phyloP scores from a whole-genome alignment of 352 stramenopile species.

The Phytophthora fragariaefolia region DNA sequence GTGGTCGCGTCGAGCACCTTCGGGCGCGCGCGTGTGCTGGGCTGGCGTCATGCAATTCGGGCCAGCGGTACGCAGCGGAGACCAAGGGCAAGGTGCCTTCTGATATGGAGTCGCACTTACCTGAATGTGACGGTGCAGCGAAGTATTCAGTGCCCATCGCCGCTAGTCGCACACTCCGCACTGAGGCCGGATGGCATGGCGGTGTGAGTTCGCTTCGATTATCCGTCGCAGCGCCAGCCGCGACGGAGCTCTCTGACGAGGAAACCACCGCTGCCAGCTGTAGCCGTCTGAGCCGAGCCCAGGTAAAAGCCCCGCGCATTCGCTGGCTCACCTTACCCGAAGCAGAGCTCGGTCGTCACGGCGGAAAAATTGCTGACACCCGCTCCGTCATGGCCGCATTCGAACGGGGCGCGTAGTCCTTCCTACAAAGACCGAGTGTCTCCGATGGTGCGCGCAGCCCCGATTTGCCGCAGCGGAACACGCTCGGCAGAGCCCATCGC shows the following conservation, averaged over 20 bases:
- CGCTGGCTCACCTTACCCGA: neutral
- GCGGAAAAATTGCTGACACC: no score
- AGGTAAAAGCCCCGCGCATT: neutral
- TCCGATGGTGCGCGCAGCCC: neutral
- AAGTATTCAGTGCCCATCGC: constrained; percentile 1
- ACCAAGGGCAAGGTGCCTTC: neutral
- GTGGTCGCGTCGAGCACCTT: neutral
- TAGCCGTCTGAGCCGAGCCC: no score
- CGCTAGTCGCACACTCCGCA: constrained; percentile 12
- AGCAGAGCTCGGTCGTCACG: neutral
- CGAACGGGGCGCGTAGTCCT: neutral
- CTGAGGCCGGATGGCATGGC: constrained; percentile 5
- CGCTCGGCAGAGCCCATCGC: neutral
- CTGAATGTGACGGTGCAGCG: constrained; percentile 30
- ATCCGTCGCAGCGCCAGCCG: no score
- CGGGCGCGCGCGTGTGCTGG: neutral
- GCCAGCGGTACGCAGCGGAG: neutral
- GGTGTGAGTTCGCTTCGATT: no score
- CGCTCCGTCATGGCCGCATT: neutral
- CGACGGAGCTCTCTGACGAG: no score
- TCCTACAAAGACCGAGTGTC: neutral
- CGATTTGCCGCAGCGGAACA: constrained; percentile 23
- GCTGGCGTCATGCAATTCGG: constrained; percentile 8
- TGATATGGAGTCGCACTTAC: constrained; percentile 31
- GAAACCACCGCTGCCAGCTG: no score